Conservation (phyloP, 257 asterid species). For the Salvia rosmarinus region DNA sequence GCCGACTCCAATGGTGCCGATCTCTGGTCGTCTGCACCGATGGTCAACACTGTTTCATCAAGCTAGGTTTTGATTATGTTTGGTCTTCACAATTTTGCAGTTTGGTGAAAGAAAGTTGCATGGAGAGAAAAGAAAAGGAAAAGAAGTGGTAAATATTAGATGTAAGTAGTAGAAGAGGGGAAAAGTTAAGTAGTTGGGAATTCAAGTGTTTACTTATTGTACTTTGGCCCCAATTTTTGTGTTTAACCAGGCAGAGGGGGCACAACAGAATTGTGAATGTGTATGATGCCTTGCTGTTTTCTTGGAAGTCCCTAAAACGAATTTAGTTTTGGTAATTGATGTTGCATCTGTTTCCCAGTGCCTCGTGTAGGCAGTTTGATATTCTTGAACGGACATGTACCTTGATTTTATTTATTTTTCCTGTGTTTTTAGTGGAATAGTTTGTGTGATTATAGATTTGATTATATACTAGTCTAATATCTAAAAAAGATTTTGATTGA, state of each 20-base stretch:
- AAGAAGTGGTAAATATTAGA: slow-evolving; percentile 38
- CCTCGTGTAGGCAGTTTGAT: not conserved
- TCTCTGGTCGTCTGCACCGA: slow-evolving; percentile 72
- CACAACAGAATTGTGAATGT: not conserved
- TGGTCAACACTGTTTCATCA: slow-evolving; percentile 43
- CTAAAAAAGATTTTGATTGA: too few species aligned
- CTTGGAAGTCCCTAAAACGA: not conserved
- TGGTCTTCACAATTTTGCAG: slow-evolving; percentile 31
- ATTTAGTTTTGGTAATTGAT: not conserved
- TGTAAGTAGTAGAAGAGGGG: slow-evolving; percentile 24
- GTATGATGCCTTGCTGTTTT: not conserved
- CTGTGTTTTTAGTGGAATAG: too few species aligned
- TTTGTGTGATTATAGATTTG: too few species aligned
- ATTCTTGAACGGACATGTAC: not conserved
- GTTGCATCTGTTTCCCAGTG: not conserved
- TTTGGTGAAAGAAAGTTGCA: slow-evolving; percentile 19
- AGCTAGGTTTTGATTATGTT: slow-evolving; percentile 9
- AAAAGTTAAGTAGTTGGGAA: not conserved
- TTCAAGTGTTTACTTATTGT: slow-evolving; percentile 14
- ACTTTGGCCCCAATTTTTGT: slow-evolving; percentile 32
- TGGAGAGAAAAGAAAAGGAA: not conserved
- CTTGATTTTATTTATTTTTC: not conserved
- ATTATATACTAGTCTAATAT: too few species aligned
- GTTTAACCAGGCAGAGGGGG: not conserved
- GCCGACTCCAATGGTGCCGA: slow-evolving; percentile 81